A percentile compares a stretch with the other conserved stretches of the same genome.
Evolutionary conservation across 2,329 filamentous ascomycete genomes (phyloP).

Genomic region (Paecilomyces formosus): DNA sequence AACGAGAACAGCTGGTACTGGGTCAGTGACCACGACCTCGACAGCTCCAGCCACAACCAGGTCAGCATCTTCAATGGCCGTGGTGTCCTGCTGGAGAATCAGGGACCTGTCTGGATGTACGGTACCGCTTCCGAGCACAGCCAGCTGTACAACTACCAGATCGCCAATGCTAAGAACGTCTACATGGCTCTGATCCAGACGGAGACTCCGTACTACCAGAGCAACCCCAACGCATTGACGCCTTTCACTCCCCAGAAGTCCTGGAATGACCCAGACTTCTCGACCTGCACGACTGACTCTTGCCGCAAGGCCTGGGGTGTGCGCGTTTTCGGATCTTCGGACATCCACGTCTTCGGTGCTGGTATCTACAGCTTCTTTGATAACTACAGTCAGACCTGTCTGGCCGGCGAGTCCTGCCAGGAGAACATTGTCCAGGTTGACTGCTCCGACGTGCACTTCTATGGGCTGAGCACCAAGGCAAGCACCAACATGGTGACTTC

Average conservation of each 20-base stretch:
- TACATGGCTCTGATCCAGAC: constrained; percentile 81
- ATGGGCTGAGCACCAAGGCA: constrained; percentile 67
- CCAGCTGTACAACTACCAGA: constrained; percentile 70
- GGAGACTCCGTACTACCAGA: constrained; percentile 82
- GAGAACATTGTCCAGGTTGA: constrained; percentile 70
- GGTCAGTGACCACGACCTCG: constrained; percentile 86
- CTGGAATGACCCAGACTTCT: constrained; percentile 57
- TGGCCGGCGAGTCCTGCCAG: constrained; percentile 63
- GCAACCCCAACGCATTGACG: constrained; percentile 65
- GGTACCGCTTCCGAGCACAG: constrained; percentile 60
- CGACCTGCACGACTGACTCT: constrained; percentile 45
- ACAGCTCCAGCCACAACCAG: constrained; percentile 59
- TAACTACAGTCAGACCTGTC: constrained; percentile 68
- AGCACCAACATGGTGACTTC: constrained; percentile 63
- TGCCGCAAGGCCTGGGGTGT: constrained; percentile 75
- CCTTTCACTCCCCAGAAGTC: constrained; percentile 28
- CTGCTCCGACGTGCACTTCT: constrained; percentile 56
- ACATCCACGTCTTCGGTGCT: constrained; percentile 63
- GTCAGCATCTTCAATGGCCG: constrained; percentile 79
- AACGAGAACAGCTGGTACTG: constrained; percentile 88
- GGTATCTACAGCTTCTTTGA: constrained; percentile 79
- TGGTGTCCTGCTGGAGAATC: constrained; percentile 71
- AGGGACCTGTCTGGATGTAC: constrained; percentile 75
- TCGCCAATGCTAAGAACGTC: constrained; percentile 67
- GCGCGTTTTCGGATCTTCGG: constrained; percentile 58